Conservation (phyloP, 495 filamentous ascomycete species). For the Echria macrotheca region DNA sequence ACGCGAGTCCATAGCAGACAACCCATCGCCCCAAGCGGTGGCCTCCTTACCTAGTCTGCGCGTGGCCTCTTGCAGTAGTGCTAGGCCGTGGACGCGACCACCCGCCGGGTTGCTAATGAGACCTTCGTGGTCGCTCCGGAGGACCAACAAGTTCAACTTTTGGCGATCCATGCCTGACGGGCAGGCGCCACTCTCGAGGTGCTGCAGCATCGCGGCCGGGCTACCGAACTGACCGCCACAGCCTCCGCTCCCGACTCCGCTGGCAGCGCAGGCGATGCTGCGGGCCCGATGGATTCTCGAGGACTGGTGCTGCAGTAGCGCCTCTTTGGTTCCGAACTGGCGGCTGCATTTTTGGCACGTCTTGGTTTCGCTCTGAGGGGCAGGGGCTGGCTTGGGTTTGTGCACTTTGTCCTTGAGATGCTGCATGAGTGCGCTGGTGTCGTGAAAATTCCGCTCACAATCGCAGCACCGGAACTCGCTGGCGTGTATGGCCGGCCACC, state of each 20-base stretch:
- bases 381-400: conserved; percentile 1
- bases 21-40: background rate
- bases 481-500: conserved; percentile 1
- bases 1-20: background rate
- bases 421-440: background rate
- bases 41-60: background rate
- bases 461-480: conserved; percentile 4
- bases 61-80: background rate
- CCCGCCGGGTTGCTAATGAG: background rate
- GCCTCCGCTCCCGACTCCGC: background rate
- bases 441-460: background rate
- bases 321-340: conserved; percentile 1
- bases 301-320: background rate
- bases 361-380: background rate
- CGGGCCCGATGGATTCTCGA: background rate
- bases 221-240: background rate
- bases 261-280: background rate
- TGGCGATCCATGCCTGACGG: conserved; percentile 1
- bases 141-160: background rate
- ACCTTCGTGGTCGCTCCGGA: conserved; percentile 2
- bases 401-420: conserved; percentile 1
- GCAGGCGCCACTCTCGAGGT: conserved; percentile 1
- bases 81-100: background rate
- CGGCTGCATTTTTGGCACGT: background rate
- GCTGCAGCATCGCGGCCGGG: background rate